Evolutionary conservation across 1,139 yeast genomes (phyloP), one percentile per base, ranked within the genome.

Genomic region (Pichia sp.): DNA sequence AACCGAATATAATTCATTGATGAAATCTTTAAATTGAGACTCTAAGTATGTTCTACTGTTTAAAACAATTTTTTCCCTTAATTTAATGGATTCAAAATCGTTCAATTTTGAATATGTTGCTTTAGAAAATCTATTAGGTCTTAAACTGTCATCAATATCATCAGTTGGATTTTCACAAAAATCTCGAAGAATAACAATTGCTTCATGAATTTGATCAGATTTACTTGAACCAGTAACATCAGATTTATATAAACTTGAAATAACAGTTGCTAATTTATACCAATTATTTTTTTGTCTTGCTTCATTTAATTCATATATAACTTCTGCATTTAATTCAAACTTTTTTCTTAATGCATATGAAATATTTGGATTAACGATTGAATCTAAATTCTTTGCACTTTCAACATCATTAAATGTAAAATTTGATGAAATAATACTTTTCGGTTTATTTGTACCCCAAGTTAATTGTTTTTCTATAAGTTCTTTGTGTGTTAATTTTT

Each of bases 321-420:
- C 76, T 49, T 77, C 78, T 0, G 96, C 95, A 60, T 82, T 78
- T 45, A 72, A 73, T 57, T 83, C 92, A 55, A 84, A 87, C 56
- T 79, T 81, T 47, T 80, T 82, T 61, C 62, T 55, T 54, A 59
- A 35, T 29, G 62, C 58, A 42, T 54, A 61, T 4, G 67, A 62
- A 62, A 64, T 50, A 43, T 54, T 58, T 16, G 65, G 62, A 43
- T 56, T 60, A 7, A 55, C 41, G 8, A 55, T 31, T 3, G 55
- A 42, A n/a, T 54, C 52, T 16, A 51, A 32, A 12, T 58, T 54
- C 28, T 54, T 39, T 20, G 54, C 34, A 37, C 52, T 42, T 39
- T 56, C 46, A 10, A 58, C 58, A 49, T 63, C 66, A 16, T 45
- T 49, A 44, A 62, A 63, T 24, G 53, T 59, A 32, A 58, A 61